Conservation (phyloP, 1,284 basidiomycete genomes). For the Moesziomyces parantarcticus region DNA sequence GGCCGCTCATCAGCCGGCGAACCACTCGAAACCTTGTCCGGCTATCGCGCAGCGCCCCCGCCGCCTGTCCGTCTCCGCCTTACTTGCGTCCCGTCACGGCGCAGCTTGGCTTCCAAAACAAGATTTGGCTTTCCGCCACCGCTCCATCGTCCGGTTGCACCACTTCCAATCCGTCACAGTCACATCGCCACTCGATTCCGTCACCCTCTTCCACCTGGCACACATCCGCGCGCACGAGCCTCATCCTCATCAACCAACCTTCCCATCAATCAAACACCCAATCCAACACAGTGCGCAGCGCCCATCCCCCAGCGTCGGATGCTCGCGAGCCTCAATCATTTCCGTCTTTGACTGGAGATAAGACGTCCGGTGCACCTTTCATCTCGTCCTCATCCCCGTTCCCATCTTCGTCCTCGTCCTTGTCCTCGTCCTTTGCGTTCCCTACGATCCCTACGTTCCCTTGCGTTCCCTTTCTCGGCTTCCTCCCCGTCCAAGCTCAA, state of each 20-base stretch:
- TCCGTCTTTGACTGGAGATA: slow-evolving; percentile 4
- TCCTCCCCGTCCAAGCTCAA: slow-evolving; percentile 8
- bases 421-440: too few species aligned
- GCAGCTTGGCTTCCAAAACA: slow-evolving; percentile 8
- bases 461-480: too few species aligned
- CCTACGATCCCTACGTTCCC: too few species aligned
- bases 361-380: background rate
- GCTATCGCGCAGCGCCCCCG: slow-evolving; percentile 17
- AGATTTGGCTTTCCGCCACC: slow-evolving; percentile 20
- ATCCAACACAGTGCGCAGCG: background rate
- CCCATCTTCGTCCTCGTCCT: too few species aligned
- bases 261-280: slow-evolving; percentile 1
- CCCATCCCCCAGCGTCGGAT: slow-evolving; percentile 3
- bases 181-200: slow-evolving; percentile 18
- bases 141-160: slow-evolving; percentile 7
- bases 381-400: slow-evolving; percentile 1
- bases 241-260: slow-evolving; percentile 15
- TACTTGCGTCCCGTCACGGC: slow-evolving; percentile 5
- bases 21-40: too few species aligned
- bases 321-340: background rate
- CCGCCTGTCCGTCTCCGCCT: slow-evolving; percentile 20
- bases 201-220: slow-evolving; percentile 7
- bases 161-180: slow-evolving; percentile 20
- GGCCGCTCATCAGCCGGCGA: too few species aligned
- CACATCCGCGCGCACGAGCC: slow-evolving; percentile 2